Evolutionary conservation across 495 filamentous ascomycete species (phyloP).

Genomic region (Hyphodiscus hymeniophilus): DNA sequence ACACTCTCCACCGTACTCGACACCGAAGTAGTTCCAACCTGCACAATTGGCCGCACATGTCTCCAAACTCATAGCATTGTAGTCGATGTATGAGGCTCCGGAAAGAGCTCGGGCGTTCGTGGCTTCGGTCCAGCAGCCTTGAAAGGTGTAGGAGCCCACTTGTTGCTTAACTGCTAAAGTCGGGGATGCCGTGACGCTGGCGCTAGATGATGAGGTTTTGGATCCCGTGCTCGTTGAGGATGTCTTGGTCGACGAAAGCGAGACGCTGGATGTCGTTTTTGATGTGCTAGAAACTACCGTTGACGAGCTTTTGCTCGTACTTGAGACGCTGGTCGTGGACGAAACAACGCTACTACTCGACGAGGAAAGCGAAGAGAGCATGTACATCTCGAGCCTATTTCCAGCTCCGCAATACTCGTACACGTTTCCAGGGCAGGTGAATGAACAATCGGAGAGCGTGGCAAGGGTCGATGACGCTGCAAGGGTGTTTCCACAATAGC

Average conservation of each 20-base stretch:
- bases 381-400: conserved; percentile 25
- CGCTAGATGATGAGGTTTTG: not conserved
- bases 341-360: not conserved
- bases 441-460: conserved; percentile 36
- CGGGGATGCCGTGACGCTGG: conserved; percentile 6
- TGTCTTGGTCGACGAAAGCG: conserved; percentile 7
- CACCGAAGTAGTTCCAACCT: conserved; percentile 35
- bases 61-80: conserved; percentile 41
- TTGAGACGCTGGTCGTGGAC: not conserved
- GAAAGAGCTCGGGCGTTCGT: conserved; percentile 22
- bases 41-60: conserved; percentile 38
- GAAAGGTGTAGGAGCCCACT: conserved; percentile 32
- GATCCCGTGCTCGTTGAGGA: conserved; percentile 7
- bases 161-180: conserved; percentile 23
- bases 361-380: conserved; percentile 11
- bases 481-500: conserved; percentile 42
- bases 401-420: conserved; percentile 34
- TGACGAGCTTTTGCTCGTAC: no score
- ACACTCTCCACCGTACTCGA: conserved; percentile 45
- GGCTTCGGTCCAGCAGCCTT: conserved; percentile 41
- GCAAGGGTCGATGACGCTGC: conserved; percentile 31
- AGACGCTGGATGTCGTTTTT: not conserved
- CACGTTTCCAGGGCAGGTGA: conserved; percentile 38
- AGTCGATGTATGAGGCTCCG: conserved; percentile 23
- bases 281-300: not conserved